Percentiles rank a stretch among this genome's conserved stretches.
phyloP scores from a whole-genome alignment of 306 rosid genomes.

The Vachellia collinsii region DNA sequence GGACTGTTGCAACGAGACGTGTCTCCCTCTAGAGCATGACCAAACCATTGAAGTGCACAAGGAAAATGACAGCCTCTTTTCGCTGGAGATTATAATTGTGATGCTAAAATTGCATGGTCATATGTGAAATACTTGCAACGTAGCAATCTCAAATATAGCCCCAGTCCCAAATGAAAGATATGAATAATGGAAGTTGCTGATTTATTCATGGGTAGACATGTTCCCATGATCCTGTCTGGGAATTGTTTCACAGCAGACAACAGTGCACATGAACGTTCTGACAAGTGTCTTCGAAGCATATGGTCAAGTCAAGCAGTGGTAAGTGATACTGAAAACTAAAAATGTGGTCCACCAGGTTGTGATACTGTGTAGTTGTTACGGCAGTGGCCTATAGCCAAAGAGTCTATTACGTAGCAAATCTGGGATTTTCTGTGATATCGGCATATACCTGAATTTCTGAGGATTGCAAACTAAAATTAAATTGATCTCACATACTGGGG shows the following conservation, averaged over 20 bases:
- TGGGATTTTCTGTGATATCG: too few species aligned
- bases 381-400: neutral
- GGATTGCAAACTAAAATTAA: too few species aligned
- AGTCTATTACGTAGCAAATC: neutral
- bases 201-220: neutral
- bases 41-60: constrained; percentile 4
- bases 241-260: neutral
- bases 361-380: neutral
- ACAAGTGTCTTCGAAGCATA: neutral
- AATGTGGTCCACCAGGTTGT: neutral
- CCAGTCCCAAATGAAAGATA: neutral
- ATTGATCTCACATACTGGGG: too few species aligned
- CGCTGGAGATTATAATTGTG: neutral
- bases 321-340: neutral
- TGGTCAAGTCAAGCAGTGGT: neutral
- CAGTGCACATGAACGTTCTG: neutral
- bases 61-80: neutral
- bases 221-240: neutral
- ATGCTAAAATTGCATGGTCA: neutral
- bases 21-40: constrained; percentile 37
- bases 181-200: neutral
- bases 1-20: constrained; percentile 41
- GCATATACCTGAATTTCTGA: too few species aligned
- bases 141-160: neutral
- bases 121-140: neutral